Conservation (phyloP, 441 rosid species). For the Hura crepitans region DNA sequence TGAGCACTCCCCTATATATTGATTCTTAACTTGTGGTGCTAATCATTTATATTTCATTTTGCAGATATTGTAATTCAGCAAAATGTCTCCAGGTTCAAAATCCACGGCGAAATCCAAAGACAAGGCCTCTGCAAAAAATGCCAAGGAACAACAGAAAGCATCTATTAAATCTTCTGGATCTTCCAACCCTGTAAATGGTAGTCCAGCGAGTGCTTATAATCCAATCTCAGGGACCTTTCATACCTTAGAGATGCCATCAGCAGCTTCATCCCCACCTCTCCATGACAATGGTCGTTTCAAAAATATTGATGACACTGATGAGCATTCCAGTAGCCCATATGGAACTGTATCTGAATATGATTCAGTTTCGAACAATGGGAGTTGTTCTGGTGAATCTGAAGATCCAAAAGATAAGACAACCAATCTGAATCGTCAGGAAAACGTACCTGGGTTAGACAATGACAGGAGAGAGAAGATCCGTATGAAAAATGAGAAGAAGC, state of each 20-base stretch:
- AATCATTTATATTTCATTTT: conserved; percentile 5
- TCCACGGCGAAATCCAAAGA: conserved; percentile 53
- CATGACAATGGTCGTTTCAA: conserved; percentile 53
- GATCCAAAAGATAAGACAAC: conserved; percentile 60
- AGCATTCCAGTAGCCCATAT: conserved; percentile 37
- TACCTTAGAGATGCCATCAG: conserved; percentile 46
- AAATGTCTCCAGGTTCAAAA: conserved; percentile 61
- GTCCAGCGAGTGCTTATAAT: conserved; percentile 61
- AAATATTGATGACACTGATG: conserved; percentile 64
- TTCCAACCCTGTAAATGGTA: conserved; percentile 35
- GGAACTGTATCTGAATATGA: conserved; percentile 57
- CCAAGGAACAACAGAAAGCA: conserved; percentile 52
- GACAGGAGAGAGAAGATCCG: conserved; percentile 74
- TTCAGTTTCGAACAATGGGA: conserved; percentile 69
- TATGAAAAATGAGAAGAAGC: conserved; percentile 81
- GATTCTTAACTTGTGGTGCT: neutral
- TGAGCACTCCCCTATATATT: neutral
- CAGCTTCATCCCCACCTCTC: conserved; percentile 35
- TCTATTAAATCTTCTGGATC: conserved; percentile 43
- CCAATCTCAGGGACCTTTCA: conserved; percentile 65
- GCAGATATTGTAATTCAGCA: conserved; percentile 24
- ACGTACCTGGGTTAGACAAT: conserved; percentile 54
- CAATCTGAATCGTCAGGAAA: conserved; percentile 45
- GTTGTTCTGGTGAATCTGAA: conserved; percentile 88
- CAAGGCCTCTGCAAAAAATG: conserved; percentile 33